Evolutionary conservation across 208 protist species (phyloP).

Genomic region (Wallacemonas sp.): DNA sequence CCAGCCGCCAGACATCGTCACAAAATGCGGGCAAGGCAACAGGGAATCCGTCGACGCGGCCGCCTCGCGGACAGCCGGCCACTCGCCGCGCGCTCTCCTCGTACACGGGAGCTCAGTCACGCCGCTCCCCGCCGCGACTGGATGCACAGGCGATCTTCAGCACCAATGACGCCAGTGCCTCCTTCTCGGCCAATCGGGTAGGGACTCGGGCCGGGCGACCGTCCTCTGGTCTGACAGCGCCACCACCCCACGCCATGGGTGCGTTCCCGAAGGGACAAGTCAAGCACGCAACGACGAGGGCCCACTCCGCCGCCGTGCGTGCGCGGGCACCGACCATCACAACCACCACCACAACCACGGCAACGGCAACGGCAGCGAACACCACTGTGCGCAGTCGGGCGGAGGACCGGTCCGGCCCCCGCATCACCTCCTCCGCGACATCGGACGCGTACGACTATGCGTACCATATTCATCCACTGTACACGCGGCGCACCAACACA

Average conservation of each 20-base stretch:
- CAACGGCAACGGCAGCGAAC: not conserved
- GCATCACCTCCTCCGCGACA: too few species aligned
- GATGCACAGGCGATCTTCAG: conserved; percentile 8
- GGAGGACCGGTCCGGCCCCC: too few species aligned
- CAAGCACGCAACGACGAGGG: too few species aligned
- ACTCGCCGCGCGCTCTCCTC: not conserved
- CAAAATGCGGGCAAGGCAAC: too few species aligned
- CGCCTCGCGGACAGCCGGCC: not conserved
- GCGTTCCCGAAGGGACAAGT: conserved; percentile 21
- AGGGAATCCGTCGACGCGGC: not conserved
- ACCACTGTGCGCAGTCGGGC: too few species aligned
- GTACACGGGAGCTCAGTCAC: not conserved
- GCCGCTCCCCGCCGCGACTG: conserved; percentile 1
- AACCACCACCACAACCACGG: not conserved
- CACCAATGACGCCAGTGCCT: not conserved
- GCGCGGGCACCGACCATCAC: too few species aligned
- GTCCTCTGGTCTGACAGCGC: too few species aligned
- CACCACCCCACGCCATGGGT: conserved; percentile 4
- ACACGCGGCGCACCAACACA: not conserved
- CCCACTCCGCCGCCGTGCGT: too few species aligned
- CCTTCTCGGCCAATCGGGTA: not conserved
- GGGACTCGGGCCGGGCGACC: not conserved
- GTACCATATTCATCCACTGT: conserved; percentile 23
- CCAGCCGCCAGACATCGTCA: too few species aligned
- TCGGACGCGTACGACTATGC: conserved; percentile 9